A percentile compares a stretch with the other conserved stretches of the same genome.
Evolutionary conservation across 2,329 filamentous ascomycete genomes (phyloP).

Genomic region (Didymella segeticola): DNA sequence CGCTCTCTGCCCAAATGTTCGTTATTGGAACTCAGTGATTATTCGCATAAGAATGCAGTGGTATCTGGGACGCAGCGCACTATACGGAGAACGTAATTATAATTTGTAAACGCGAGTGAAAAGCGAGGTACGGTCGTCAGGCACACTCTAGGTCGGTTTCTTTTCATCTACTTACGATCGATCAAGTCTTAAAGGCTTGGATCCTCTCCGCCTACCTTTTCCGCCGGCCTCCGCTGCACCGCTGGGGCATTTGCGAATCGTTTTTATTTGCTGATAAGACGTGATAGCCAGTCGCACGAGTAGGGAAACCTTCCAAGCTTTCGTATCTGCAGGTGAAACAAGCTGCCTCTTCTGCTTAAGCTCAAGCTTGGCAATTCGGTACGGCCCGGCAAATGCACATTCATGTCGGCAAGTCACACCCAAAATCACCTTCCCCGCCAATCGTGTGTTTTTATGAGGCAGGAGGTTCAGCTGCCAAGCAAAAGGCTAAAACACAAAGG

Average conservation of each 20-base stretch:
- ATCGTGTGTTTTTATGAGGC: neutral
- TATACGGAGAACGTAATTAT: too few relatives aligned
- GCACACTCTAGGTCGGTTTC: too few relatives aligned
- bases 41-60: too few relatives aligned
- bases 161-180: too few relatives aligned
- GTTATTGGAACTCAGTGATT: too few relatives aligned
- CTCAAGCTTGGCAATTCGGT: conserved; percentile 14
- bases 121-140: too few relatives aligned
- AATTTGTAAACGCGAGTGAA: too few relatives aligned
- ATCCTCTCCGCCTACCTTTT: neutral
- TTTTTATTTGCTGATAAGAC: conserved; percentile 8
- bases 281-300: conserved; percentile 1
- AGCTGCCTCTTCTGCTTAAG: conserved; percentile 18
- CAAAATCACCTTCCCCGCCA: neutral
- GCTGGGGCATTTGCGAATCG: neutral
- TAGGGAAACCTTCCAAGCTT: neutral
- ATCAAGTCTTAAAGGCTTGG: neutral
- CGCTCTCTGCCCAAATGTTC: too few relatives aligned
- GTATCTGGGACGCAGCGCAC: too few relatives aligned
- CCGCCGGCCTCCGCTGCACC: neutral
- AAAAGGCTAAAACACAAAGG: neutral
- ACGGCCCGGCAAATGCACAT: conserved; percentile 4
- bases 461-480: conserved; percentile 2
- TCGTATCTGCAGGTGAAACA: neutral
- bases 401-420: neutral